These are phyloP conservation scores for Fusarium duplospermum DNA, from an alignment of 2,329 filamentous ascomycete species.

Conservation along the genomic window DNA sequence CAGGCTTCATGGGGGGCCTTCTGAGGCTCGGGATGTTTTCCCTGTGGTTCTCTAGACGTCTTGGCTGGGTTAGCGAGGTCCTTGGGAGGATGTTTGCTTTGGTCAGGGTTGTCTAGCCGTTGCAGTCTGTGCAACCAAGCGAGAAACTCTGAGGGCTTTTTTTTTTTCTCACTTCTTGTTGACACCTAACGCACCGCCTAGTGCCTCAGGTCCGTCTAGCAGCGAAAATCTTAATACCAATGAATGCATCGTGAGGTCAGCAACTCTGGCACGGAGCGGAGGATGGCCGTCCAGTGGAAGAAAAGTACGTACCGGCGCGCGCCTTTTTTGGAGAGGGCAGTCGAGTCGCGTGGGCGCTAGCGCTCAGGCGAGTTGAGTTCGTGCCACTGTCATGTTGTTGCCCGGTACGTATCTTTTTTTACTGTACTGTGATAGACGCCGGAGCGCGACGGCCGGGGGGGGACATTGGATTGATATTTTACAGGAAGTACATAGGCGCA, in stretches of 20 bases:
- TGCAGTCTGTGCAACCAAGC: neutral
- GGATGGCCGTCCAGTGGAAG: neutral
- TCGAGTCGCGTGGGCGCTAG: slow-evolving; percentile 32
- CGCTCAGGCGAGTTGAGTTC: slow-evolving; percentile 9
- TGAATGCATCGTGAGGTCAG: slow-evolving; percentile 30
- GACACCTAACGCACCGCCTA: slow-evolving; percentile 6
- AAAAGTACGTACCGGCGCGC: slow-evolving; percentile 3
- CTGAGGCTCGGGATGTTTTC: slow-evolving; percentile 36
- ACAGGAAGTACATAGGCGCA: slow-evolving; percentile 6
- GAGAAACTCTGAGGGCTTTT: slow-evolving; percentile 24
- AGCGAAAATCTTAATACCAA: slow-evolving; percentile 29
- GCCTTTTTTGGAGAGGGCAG: slow-evolving; percentile 19
- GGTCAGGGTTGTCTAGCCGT: slow-evolving; percentile 11
- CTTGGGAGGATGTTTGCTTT: slow-evolving; percentile 29
- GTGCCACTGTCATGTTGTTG: slow-evolving; percentile 25
- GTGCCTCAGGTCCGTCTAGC: neutral
- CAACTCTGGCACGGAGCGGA: neutral
- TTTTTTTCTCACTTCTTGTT: neutral
- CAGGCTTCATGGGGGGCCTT: slow-evolving; percentile 38
- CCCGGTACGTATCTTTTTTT: neutral
- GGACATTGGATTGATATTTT: slow-evolving; percentile 4
- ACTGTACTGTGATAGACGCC: slow-evolving; percentile 5
- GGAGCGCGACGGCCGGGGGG: neutral
- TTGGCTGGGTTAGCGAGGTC: slow-evolving; percentile 31
- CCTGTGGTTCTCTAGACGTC: slow-evolving; percentile 32